Evolutionary conservation across 148 eudicot genomes (phyloP).

Genomic region (Gaultheria prostrata): DNA sequence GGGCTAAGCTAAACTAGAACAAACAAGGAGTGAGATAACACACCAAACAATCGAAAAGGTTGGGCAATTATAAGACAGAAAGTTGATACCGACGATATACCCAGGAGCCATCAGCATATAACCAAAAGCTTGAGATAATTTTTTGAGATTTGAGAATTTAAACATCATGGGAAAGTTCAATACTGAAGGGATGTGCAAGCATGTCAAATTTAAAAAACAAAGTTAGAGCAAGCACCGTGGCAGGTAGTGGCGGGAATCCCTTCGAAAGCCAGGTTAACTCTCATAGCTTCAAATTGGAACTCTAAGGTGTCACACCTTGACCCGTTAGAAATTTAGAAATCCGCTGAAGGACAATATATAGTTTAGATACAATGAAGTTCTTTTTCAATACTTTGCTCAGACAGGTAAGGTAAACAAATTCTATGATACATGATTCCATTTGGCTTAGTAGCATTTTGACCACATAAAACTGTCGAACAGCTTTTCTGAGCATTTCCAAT

Average conservation of each 20-base stretch:
- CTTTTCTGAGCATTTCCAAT: neutral
- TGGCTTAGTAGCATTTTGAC: neutral
- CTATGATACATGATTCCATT: neutral
- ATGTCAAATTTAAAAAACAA: neutral
- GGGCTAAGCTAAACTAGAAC: neutral
- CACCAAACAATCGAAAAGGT: neutral
- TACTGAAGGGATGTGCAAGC: neutral
- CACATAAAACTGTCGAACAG: neutral
- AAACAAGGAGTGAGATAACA: neutral
- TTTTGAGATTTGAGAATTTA: conserved; percentile 3
- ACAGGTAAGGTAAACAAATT: neutral
- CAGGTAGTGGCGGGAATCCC: neutral
- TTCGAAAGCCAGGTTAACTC: neutral
- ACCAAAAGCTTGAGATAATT: neutral
- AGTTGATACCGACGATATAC: neutral
- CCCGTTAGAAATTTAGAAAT: neutral
- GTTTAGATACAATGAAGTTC: neutral
- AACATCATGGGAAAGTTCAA: neutral
- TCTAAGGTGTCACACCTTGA: neutral
- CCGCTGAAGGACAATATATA: neutral
- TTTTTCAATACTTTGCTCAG: neutral
- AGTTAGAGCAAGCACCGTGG: neutral
- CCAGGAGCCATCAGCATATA: neutral
- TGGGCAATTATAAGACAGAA: neutral
- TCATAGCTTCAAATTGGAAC: neutral